Evolutionary conservation across 1,284 basidiomycete genomes (phyloP).

Genomic region (Sphaerobolus stellatus): DNA sequence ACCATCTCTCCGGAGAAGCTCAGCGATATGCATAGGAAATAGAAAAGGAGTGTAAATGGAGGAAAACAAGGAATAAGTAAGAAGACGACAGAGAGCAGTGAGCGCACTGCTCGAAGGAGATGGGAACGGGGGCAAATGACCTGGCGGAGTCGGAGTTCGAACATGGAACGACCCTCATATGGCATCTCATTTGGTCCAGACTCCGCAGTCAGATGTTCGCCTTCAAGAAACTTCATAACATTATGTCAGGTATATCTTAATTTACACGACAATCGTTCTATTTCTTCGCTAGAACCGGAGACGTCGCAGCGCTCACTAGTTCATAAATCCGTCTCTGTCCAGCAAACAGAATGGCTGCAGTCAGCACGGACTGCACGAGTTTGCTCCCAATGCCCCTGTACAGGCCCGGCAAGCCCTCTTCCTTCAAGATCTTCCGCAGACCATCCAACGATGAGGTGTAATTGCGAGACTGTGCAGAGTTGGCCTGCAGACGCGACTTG

Average conservation of each 20-base stretch:
- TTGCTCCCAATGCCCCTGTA: constrained; percentile 87
- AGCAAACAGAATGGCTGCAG: constrained; percentile 87
- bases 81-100: not conserved
- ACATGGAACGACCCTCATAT: not conserved
- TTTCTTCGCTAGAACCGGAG: not conserved
- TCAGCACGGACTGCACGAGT: constrained; percentile 85
- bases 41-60: constrained; percentile 35
- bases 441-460: constrained; percentile 76
- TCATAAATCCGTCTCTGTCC: constrained; percentile 78
- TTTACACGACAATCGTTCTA: not conserved
- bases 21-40: constrained; percentile 50
- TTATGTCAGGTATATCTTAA: not conserved
- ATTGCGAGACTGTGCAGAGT: constrained; percentile 56
- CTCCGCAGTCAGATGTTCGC: too few species aligned
- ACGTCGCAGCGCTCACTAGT: constrained; percentile 44
- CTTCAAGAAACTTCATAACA: too few species aligned
- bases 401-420: constrained; percentile 78
- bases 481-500: constrained; percentile 81
- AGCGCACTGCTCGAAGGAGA: not conserved
- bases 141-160: not conserved
- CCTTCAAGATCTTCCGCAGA: constrained; percentile 65
- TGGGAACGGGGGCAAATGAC: not conserved
- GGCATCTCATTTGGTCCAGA: too few species aligned
- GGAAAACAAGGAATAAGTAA: not conserved
- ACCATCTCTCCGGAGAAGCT: constrained; percentile 38